Evolutionary conservation across 1,284 basidiomycete genomes (phyloP).

Genomic region (Mycosarcoma maydis): DNA sequence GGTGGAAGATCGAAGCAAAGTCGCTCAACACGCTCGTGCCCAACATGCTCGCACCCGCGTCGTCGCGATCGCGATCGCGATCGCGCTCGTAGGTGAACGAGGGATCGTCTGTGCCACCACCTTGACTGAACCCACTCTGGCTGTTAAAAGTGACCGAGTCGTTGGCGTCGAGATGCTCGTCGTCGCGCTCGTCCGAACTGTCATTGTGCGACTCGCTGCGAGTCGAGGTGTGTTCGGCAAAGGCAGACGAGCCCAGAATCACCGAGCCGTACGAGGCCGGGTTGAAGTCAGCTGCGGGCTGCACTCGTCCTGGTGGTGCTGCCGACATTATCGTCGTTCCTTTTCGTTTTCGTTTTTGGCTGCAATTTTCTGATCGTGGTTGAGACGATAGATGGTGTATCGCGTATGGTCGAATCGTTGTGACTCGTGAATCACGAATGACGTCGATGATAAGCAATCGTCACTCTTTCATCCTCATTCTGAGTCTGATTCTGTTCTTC

Average conservation of each 20-base stretch:
- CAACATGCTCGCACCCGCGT: conserved; percentile 20
- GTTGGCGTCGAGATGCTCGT: background rate
- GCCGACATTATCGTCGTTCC: too few relatives aligned
- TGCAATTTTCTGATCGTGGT: background rate
- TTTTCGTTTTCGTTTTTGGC: too few relatives aligned
- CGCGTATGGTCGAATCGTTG: too few relatives aligned
- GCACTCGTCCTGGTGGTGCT: conserved; percentile 36
- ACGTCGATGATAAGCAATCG: background rate
- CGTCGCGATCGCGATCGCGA: conserved; percentile 6
- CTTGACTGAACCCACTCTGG: conserved; percentile 17
- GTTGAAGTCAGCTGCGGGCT: conserved; percentile 26
- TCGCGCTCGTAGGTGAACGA: conserved; percentile 4
- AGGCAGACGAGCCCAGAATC: conserved; percentile 12
- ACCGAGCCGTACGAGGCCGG: conserved; percentile 39
- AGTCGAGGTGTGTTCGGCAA: conserved; percentile 17
- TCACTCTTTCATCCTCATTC: too few relatives aligned
- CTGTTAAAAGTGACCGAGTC: conserved; percentile 1
- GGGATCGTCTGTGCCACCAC: conserved; percentile 10
- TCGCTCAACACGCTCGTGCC: conserved; percentile 38
- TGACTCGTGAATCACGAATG: too few relatives aligned
- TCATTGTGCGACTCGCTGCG: conserved; percentile 24
- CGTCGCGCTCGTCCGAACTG: conserved; percentile 22
- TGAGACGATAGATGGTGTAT: background rate
- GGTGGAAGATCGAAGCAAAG: conserved; percentile 45
- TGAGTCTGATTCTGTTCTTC: too few relatives aligned